Conservation (phyloP, 495 filamentous ascomycete genomes). For the Hypoxylon lenormandii region DNA sequence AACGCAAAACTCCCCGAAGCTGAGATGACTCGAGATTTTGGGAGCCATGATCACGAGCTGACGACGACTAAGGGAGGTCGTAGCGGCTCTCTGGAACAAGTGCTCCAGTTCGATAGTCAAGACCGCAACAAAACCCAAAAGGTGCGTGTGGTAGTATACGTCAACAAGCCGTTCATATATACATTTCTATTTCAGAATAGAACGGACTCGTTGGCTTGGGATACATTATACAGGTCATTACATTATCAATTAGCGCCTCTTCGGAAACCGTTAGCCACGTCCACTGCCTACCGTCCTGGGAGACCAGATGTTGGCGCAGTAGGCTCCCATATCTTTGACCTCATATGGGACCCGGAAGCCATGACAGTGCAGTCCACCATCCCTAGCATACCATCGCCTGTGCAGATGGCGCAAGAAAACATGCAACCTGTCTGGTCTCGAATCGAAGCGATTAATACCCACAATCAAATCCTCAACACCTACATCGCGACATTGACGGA, state of each 20-base stretch:
- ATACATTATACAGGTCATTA: conserved; percentile 80
- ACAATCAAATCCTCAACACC: conserved; percentile 84
- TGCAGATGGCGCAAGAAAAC: conserved; percentile 38
- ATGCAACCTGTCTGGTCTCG: conserved; percentile 72
- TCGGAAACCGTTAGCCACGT: conserved; percentile 74
- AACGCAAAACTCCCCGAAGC: conserved; percentile 51
- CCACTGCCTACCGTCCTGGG: conserved; percentile 67
- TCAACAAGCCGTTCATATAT: conserved; percentile 88
- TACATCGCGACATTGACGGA: conserved; percentile 71
- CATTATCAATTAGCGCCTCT: conserved; percentile 85
- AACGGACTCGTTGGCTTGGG: conserved; percentile 73
- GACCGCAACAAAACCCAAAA: conserved; percentile 66
- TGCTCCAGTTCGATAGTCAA: conserved; percentile 56
- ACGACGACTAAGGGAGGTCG: conserved; percentile 22
- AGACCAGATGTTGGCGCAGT: conserved; percentile 56
- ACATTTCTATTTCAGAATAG: conserved; percentile 83
- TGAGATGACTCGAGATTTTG: conserved; percentile 58
- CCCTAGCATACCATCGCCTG: conserved; percentile 85
- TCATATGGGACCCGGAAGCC: conserved; percentile 83
- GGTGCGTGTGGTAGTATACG: conserved; percentile 77
- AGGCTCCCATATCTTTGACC: conserved; percentile 75
- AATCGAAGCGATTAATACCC: conserved; percentile 88
- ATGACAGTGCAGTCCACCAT: conserved; percentile 85
- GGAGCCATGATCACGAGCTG: conserved; percentile 55
- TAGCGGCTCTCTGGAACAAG: conserved; percentile 34